Evolutionary conservation across 345 rosid genomes (phyloP).

Genomic region (Linum lewisii): DNA sequence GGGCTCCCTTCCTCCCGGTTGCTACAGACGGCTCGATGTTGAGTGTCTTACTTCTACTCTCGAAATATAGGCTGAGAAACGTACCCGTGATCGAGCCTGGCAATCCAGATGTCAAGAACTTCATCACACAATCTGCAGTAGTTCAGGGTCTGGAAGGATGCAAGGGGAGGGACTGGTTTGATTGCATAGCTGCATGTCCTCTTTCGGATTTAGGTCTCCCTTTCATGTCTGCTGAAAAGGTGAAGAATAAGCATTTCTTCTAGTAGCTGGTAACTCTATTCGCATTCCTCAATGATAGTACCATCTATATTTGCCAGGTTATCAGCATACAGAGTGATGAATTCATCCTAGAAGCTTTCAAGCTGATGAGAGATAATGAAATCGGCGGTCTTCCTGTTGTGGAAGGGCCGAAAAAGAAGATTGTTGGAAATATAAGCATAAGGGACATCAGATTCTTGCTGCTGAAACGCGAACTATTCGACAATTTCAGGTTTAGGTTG

Average conservation of each 20-base stretch:
- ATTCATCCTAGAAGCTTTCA: constrained; percentile 74
- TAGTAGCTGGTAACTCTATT: background rate
- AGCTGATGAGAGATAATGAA: constrained; percentile 57
- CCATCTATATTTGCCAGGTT: constrained; percentile 31
- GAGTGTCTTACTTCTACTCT: constrained; percentile 64
- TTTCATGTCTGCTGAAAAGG: constrained; percentile 63
- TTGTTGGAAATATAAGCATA: constrained; percentile 42
- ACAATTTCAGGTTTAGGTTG: constrained; percentile 56
- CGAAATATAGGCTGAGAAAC: constrained; percentile 69
- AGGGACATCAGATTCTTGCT: constrained; percentile 67
- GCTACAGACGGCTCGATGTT: constrained; percentile 69
- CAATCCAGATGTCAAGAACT: constrained; percentile 57
- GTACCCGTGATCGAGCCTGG: constrained; percentile 71
- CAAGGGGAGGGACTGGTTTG: constrained; percentile 91
- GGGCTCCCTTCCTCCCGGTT: constrained; percentile 79
- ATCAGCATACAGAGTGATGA: constrained; percentile 48
- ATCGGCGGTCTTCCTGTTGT: constrained; percentile 84
- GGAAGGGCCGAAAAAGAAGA: constrained; percentile 33
- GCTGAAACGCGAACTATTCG: constrained; percentile 66
- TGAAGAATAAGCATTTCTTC: constrained; percentile 11
- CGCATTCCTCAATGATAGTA: background rate
- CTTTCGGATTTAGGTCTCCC: constrained; percentile 82
- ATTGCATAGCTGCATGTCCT: constrained; percentile 46
- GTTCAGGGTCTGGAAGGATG: constrained; percentile 74
- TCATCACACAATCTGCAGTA: constrained; percentile 77